Conservation (phyloP, 129 eudicot genomes). For the Tagetes erecta region DNA sequence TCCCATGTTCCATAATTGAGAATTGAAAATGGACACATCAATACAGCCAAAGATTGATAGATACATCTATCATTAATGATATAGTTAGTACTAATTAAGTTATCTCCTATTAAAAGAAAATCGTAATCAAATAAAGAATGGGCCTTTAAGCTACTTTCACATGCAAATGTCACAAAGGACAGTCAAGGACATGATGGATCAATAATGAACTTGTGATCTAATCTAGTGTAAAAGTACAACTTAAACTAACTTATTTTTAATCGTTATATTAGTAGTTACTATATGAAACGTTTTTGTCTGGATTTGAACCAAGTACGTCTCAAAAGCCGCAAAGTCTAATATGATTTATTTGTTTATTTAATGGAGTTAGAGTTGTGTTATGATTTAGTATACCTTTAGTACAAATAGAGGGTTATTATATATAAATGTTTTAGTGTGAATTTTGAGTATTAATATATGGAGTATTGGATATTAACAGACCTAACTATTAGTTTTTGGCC, state of each 20-base stretch:
- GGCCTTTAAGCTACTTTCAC: slow-evolving; percentile 8
- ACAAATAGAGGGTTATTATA: too few relatives aligned
- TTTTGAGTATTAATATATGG: too few relatives aligned
- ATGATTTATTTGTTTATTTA: too few relatives aligned
- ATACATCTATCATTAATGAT: slow-evolving; percentile 9
- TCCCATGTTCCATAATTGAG: slow-evolving; percentile 15
- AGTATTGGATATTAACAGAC: too few relatives aligned
- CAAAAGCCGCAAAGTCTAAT: too few relatives aligned
- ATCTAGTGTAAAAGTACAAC: background rate
- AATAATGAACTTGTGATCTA: background rate
- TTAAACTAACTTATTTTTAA: background rate
- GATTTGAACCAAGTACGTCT: too few relatives aligned
- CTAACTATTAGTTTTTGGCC: too few relatives aligned
- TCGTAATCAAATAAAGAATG: background rate
- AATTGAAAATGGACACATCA: slow-evolving; percentile 10
- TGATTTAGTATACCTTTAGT: too few relatives aligned
- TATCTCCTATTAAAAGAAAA: background rate
- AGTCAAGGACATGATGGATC: background rate
- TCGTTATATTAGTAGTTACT: too few relatives aligned
- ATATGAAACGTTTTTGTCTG: too few relatives aligned
- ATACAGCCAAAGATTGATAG: slow-evolving; percentile 1
- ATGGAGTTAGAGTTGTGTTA: too few relatives aligned
- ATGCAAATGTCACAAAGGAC: slow-evolving; percentile 19
- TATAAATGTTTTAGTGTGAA: too few relatives aligned
- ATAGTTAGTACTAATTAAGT: slow-evolving; percentile 6